These are phyloP conservation scores for Protea cynaroides DNA, from an alignment of 164 flowering plant genomes.

Conservation along the genomic window DNA sequence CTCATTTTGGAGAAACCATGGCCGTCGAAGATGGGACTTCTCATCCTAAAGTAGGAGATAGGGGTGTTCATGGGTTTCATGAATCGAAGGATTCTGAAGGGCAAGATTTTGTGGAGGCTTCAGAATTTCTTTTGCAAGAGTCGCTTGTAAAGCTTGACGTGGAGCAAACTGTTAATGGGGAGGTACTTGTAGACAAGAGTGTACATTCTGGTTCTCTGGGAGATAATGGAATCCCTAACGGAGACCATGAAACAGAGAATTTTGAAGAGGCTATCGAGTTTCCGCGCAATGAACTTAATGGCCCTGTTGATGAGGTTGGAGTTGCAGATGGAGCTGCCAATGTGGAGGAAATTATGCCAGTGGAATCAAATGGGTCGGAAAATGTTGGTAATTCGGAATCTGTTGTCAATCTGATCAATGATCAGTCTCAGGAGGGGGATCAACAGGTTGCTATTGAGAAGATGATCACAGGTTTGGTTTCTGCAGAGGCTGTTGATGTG, in stretches of 20 bases:
- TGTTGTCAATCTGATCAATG: not conserved
- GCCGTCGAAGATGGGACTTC: constrained; percentile 21
- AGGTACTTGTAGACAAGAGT: constrained; percentile 6
- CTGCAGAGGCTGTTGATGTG: constrained; percentile 6
- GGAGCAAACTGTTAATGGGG: constrained; percentile 12
- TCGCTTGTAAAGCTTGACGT: constrained; percentile 7
- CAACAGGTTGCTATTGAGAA: too few relatives aligned
- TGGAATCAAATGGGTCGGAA: too few relatives aligned
- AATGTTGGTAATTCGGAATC: too few relatives aligned
- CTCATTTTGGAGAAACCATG: constrained; percentile 19
- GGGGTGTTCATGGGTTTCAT: constrained; percentile 18
- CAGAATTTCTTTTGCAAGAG: constrained; percentile 8
- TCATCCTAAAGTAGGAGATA: constrained; percentile 22
- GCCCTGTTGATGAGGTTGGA: too few relatives aligned
- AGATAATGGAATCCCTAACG: constrained; percentile 17
- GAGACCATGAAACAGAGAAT: constrained; percentile 23
- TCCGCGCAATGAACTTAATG: constrained; percentile 2
- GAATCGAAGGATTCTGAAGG: constrained; percentile 33
- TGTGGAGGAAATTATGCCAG: too few relatives aligned
- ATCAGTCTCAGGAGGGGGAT: constrained; percentile 2
- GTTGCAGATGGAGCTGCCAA: too few relatives aligned
- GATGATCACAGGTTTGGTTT: too few relatives aligned
- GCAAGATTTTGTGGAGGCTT: constrained; percentile 58
- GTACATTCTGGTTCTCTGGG: constrained; percentile 7
- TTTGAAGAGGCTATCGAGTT: constrained; percentile 43